Evolutionary conservation across 352 stramenopile species (phyloP).

Genomic region (Phytophthora pseudosyringae): DNA sequence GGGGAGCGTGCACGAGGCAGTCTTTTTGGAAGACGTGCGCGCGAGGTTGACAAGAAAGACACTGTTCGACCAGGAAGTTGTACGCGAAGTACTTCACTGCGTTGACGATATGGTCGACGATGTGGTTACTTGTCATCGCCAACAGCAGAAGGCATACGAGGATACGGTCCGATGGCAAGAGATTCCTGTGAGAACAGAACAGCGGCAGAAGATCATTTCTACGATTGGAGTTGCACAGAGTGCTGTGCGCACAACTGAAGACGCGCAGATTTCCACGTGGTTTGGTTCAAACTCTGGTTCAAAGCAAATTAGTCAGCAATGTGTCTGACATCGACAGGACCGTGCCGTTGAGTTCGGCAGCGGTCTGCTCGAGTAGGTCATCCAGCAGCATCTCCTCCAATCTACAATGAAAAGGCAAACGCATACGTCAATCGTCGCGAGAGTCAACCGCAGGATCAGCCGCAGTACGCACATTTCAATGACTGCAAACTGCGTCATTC

Average conservation of each 20-base stretch:
- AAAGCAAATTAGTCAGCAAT: conserved; percentile 41
- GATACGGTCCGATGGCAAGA: conserved; percentile 36
- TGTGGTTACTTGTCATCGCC: conserved; percentile 24
- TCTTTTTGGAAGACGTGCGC: conserved; percentile 17
- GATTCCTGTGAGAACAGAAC: conserved; percentile 50
- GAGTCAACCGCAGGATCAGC: not conserved
- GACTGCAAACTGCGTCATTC: conserved; percentile 62
- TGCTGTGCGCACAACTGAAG: conserved; percentile 1
- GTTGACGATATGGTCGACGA: conserved; percentile 44
- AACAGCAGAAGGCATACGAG: conserved; percentile 30
- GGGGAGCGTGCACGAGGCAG: not conserved
- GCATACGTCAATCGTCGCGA: not conserved
- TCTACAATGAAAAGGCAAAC: conserved; percentile 24
- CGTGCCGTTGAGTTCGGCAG: conserved; percentile 43
- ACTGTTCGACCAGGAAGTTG: conserved; percentile 34
- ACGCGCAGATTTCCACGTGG: not conserved
- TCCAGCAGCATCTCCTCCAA: conserved; percentile 53
- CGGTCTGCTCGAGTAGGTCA: conserved; percentile 48
- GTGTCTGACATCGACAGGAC: conserved; percentile 49
- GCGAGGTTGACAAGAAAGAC: conserved; percentile 24
- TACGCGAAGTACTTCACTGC: conserved; percentile 33
- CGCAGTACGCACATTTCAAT: conserved; percentile 63
- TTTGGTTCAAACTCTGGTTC: not conserved
- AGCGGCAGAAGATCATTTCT: conserved; percentile 34
- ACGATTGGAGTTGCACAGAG: conserved; percentile 21